phyloP scores from a whole-genome alignment of 176 grass and related monocot species.

The Saccharum officinarum region DNA sequence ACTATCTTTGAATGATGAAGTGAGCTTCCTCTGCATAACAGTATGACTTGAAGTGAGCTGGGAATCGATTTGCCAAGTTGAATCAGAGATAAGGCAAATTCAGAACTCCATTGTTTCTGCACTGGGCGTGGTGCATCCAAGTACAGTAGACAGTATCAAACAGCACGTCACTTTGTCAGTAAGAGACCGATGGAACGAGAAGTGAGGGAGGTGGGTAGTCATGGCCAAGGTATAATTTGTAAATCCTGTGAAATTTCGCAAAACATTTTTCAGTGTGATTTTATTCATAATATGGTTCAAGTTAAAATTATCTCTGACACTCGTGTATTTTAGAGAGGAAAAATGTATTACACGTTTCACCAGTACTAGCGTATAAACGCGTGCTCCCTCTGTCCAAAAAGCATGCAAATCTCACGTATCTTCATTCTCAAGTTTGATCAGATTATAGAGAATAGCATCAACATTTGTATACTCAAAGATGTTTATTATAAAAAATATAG shows the following conservation, averaged over 20 bases:
- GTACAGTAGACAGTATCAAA: neutral
- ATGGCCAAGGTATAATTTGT: neutral
- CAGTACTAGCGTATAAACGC: neutral
- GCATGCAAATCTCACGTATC: too few relatives aligned
- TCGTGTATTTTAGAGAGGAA: neutral
- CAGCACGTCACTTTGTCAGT: too few relatives aligned
- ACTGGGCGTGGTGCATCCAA: neutral
- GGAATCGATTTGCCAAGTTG: neutral
- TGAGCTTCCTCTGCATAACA: neutral
- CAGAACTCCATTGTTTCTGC: neutral
- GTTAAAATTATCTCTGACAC: neutral
- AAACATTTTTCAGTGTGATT: neutral
- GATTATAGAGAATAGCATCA: neutral
- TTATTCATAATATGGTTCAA: neutral
- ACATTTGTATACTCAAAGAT: neutral
- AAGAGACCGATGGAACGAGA: neutral
- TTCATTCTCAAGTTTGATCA: neutral
- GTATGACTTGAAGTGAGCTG: neutral
- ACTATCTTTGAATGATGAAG: slow-evolving; percentile 33
- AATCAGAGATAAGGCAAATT: neutral
- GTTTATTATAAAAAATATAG: neutral
- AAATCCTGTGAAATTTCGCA: neutral
- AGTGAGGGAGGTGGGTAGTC: neutral
- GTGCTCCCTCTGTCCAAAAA: too few relatives aligned
- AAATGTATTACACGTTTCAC: neutral